Percentiles rank a stretch among this genome's conserved stretches.
phyloP scores from a whole-genome alignment of 2,329 filamentous ascomycete genomes.

The Claviceps africana region DNA sequence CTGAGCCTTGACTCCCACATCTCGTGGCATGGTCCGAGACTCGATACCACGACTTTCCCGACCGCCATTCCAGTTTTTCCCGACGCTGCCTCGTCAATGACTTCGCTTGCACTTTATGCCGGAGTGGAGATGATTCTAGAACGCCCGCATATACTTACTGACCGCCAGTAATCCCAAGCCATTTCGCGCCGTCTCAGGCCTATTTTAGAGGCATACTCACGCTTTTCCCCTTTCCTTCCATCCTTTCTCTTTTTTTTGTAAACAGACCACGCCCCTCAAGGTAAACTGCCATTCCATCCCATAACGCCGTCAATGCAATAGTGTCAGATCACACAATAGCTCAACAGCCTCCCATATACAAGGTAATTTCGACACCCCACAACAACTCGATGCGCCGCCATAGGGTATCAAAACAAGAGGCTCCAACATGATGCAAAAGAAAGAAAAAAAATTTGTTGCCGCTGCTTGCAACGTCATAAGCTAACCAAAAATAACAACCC shows the following conservation, averaged over 20 bases:
- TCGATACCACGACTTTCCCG: slow-evolving; percentile 1
- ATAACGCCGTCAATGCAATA: slow-evolving; percentile 1
- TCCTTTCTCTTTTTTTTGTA: too few relatives aligned
- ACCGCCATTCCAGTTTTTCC: slow-evolving; percentile 7
- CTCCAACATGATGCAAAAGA: slow-evolving; percentile 4
- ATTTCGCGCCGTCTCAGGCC: slow-evolving; percentile 3
- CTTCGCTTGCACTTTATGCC: slow-evolving; percentile 22
- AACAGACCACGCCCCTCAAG: neutral
- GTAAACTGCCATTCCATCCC: neutral
- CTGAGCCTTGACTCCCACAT: slow-evolving; percentile 14
- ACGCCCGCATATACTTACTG: slow-evolving; percentile 12
- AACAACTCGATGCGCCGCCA: slow-evolving; percentile 9
- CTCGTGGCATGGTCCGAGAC: slow-evolving; percentile 9
- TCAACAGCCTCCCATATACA: slow-evolving; percentile 8
- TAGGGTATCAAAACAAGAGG: slow-evolving; percentile 14
- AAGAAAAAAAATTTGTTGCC: neutral
- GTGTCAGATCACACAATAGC: neutral
- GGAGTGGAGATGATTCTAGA: slow-evolving; percentile 39
- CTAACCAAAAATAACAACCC: neutral
- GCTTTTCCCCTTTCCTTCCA: neutral
- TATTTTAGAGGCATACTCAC: slow-evolving; percentile 9
- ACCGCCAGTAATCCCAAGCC: slow-evolving; percentile 5
- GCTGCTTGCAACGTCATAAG: slow-evolving; percentile 9
- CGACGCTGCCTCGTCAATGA: slow-evolving; percentile 15
- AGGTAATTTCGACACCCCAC: slow-evolving; percentile 9